Evolutionary conservation across 2,329 filamentous ascomycete genomes (phyloP).

Genomic region (Fusarium sublunatum): DNA sequence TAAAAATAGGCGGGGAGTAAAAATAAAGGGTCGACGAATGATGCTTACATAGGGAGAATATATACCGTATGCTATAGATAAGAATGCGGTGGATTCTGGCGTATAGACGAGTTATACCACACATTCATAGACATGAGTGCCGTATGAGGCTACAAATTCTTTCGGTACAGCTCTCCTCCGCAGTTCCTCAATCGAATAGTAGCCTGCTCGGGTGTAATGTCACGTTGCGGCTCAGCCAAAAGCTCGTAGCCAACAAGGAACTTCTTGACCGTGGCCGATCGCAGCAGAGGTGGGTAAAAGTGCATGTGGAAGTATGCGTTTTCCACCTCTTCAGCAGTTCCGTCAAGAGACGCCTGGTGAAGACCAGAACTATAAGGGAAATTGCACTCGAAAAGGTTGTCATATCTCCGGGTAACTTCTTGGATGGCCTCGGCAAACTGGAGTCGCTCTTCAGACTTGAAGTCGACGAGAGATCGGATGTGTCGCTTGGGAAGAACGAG

Average conservation of each 20-base stretch:
- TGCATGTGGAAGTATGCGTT: conserved; percentile 95
- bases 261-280: conserved; percentile 93
- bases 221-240: conserved; percentile 96
- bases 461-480: conserved; percentile 84
- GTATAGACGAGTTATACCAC: conserved; percentile 29
- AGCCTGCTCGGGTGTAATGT: conserved; percentile 97
- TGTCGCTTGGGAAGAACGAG: conserved; percentile 88
- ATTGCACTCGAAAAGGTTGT: conserved; percentile 95
- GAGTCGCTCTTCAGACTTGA: conserved; percentile 75
- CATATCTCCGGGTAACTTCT: conserved; percentile 90
- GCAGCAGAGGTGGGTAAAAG: conserved; percentile 93
- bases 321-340: conserved; percentile 84
- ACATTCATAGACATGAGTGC: conserved; percentile 7
- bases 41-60: background rate
- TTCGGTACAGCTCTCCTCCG: conserved; percentile 86
- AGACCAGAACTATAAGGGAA: conserved; percentile 98
- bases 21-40: background rate
- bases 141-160: conserved; percentile 51
- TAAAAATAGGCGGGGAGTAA: conserved; percentile 27
- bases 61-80: background rate
- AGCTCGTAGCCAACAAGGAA: conserved; percentile 97
- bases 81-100: conserved; percentile 1
- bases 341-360: conserved; percentile 91
- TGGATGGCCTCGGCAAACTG: conserved; percentile 86
- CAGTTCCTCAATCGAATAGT: conserved; percentile 80